A percentile compares a stretch with the other conserved stretches of the same genome.
Evolutionary conservation across 1,139 yeast genomes (phyloP).

Genomic region (Suhomyces kunorum): DNA sequence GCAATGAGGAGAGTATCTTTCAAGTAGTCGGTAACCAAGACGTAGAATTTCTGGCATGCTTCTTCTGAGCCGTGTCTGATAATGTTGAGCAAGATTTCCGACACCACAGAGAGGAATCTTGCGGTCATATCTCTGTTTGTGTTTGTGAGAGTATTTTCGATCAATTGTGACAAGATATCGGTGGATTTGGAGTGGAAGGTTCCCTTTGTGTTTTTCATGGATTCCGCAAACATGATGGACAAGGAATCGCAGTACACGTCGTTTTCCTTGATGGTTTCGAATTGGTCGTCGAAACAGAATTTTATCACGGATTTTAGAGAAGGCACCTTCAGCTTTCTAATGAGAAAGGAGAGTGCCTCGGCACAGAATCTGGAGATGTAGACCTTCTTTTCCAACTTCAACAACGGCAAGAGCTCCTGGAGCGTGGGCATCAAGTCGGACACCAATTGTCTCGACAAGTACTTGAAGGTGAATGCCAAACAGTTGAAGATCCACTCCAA

Average conservation of each 20-base stretch:
- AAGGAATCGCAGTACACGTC: slow-evolving; percentile 56
- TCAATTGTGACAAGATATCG: slow-evolving; percentile 47
- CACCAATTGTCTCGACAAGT: slow-evolving; percentile 64
- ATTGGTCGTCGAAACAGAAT: slow-evolving; percentile 53
- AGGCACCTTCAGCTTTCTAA: slow-evolving; percentile 64
- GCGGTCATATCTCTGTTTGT: slow-evolving; percentile 19
- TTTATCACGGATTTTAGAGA: slow-evolving; percentile 50
- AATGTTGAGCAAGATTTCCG: slow-evolving; percentile 62
- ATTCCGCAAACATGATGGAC: slow-evolving; percentile 65
- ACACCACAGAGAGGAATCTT: slow-evolving; percentile 45
- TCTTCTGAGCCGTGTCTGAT: slow-evolving; percentile 62
- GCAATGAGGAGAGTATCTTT: slow-evolving; percentile 15
- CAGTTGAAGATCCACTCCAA: slow-evolving; percentile 85
- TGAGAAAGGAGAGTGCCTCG: slow-evolving; percentile 82
- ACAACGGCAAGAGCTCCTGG: slow-evolving; percentile 61
- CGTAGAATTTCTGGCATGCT: slow-evolving; percentile 51
- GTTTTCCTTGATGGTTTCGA: slow-evolving; percentile 31
- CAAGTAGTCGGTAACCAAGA: slow-evolving; percentile 32
- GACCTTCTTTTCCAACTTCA: slow-evolving; percentile 53
- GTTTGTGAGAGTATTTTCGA: slow-evolving; percentile 35
- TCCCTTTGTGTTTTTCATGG: slow-evolving; percentile 71
- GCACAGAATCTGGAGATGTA: slow-evolving; percentile 84
- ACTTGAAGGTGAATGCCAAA: slow-evolving; percentile 86
- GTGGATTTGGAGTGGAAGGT: slow-evolving; percentile 73
- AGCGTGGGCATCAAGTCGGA: slow-evolving; percentile 71